These are phyloP conservation scores for Astrocystis sublimbata DNA, from an alignment of 495 filamentous ascomycete species.

Conservation along the genomic window DNA sequence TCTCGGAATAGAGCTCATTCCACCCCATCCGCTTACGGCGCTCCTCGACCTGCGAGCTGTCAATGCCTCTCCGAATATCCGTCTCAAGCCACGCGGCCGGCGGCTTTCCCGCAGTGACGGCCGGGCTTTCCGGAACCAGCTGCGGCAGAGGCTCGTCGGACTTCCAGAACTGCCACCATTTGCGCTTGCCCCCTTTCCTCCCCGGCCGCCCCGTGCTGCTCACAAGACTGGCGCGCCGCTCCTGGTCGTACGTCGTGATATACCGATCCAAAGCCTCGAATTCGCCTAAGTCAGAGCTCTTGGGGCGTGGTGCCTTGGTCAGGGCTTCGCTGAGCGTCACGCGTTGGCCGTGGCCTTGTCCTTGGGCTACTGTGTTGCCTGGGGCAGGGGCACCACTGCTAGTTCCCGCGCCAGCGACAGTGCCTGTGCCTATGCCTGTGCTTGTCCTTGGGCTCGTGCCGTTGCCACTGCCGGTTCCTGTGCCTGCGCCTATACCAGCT, in stretches of 20 bases:
- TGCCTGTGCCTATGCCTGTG: too few relatives aligned
- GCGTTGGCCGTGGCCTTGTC: slow-evolving; percentile 26
- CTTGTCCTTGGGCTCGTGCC: too few relatives aligned
- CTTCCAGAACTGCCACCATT: slow-evolving; percentile 59
- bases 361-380: too few relatives aligned
- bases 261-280: slow-evolving; percentile 59
- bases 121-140: slow-evolving; percentile 30
- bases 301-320: slow-evolving; percentile 17
- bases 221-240: slow-evolving; percentile 59
- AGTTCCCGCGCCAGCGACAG: too few relatives aligned
- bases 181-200: too few relatives aligned
- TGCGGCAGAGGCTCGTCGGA: slow-evolving; percentile 33
- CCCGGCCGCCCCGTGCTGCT: slow-evolving; percentile 46
- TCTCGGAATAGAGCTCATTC: slow-evolving; percentile 76
- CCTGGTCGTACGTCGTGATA: slow-evolving; percentile 63
- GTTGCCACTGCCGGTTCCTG: too few relatives aligned
- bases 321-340: slow-evolving; percentile 29
- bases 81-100: slow-evolving; percentile 76
- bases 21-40: slow-evolving; percentile 68
- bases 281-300: slow-evolving; percentile 37
- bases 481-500: too few relatives aligned
- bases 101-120: slow-evolving; percentile 44
- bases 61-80: slow-evolving; percentile 66
- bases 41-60: slow-evolving; percentile 57
- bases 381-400: too few relatives aligned